phyloP scores from a whole-genome alignment of 768 basidiomycete genomes.

The Lepiota venenata region DNA sequence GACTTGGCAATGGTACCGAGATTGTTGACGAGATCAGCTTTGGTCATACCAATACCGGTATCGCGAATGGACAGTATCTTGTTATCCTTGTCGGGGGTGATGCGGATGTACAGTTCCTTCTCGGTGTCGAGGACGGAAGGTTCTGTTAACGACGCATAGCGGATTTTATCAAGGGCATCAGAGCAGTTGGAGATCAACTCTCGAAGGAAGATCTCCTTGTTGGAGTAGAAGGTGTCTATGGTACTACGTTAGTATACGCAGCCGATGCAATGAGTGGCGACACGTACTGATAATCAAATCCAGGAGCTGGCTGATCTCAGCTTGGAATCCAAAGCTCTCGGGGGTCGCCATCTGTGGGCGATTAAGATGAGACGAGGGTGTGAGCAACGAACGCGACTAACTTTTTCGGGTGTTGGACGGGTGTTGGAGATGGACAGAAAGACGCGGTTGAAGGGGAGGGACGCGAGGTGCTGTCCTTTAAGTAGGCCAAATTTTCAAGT shows the following conservation, averaged over 20 bases:
- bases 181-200: constrained; percentile 97
- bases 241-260: constrained; percentile 10
- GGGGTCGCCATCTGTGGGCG: constrained; percentile 56
- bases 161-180: constrained; percentile 99
- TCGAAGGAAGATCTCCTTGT: constrained; percentile 99
- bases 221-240: constrained; percentile 99
- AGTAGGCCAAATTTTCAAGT: constrained; percentile 36
- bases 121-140: constrained; percentile 83
- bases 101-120: constrained; percentile 93
- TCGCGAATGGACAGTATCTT: constrained; percentile 90
- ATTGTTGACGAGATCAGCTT: constrained; percentile 99
- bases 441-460: constrained; percentile 20
- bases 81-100: constrained; percentile 94
- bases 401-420: constrained; percentile 20
- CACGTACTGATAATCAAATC: constrained; percentile 96
- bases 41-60: constrained; percentile 99
- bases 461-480: constrained; percentile 26
- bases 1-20: constrained; percentile 95
- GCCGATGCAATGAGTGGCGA: constrained; percentile 1
- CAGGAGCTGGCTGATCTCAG: constrained; percentile 97
- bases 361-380: constrained; percentile 7
- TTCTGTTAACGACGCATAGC: constrained; percentile 94
- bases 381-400: constrained; percentile 13
- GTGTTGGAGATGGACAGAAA: constrained; percentile 19
- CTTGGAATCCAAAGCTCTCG: constrained; percentile 95